phyloP scores from a whole-genome alignment of 2,329 filamentous ascomycete species.

The Thermochaetoides dissita region DNA sequence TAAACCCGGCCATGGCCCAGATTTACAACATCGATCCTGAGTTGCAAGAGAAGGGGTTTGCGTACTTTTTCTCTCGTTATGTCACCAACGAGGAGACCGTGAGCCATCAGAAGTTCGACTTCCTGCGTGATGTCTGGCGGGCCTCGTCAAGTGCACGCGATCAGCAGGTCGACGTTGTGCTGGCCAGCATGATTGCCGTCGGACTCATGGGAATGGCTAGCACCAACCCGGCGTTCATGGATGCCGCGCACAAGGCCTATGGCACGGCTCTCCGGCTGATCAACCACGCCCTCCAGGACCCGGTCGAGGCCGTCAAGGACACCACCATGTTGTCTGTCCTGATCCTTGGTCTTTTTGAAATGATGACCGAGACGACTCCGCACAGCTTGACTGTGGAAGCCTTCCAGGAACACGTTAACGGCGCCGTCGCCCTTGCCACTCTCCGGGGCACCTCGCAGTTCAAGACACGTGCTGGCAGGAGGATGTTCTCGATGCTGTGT shows the following conservation, averaged over 20 bases:
- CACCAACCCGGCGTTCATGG: constrained; percentile 29
- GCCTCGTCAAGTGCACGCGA: constrained; percentile 23
- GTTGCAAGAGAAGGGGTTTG: constrained; percentile 30
- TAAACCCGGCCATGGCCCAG: constrained; percentile 17
- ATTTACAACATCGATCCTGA: constrained; percentile 21
- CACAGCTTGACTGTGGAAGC: constrained; percentile 34
- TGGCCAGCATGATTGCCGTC: constrained; percentile 40
- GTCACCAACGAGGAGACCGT: constrained; percentile 31
- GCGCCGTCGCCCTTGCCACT: constrained; percentile 35
- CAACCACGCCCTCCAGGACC: constrained; percentile 33
- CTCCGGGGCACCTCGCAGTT: constrained; percentile 36
- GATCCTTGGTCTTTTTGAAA: constrained; percentile 41
- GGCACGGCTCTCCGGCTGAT: constrained; percentile 35
- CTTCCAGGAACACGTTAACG: constrained; percentile 40
- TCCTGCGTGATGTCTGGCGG: constrained; percentile 39
- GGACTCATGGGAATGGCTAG: constrained; percentile 38
- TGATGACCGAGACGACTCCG: constrained; percentile 32
- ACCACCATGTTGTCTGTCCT: constrained; percentile 40
- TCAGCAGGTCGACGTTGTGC: constrained; percentile 29
- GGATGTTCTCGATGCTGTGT: constrained; percentile 41
- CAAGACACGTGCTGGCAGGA: constrained; percentile 28
- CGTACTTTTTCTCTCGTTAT: constrained; percentile 38
- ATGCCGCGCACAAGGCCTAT: constrained; percentile 36
- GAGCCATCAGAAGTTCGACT: constrained; percentile 37
- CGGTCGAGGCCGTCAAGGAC: constrained; percentile 29